A percentile compares a stretch with the other conserved stretches of the same genome.
Evolutionary conservation across 2,329 filamentous ascomycete genomes (phyloP).

Genomic region (Trichophyton mentagrophytes): DNA sequence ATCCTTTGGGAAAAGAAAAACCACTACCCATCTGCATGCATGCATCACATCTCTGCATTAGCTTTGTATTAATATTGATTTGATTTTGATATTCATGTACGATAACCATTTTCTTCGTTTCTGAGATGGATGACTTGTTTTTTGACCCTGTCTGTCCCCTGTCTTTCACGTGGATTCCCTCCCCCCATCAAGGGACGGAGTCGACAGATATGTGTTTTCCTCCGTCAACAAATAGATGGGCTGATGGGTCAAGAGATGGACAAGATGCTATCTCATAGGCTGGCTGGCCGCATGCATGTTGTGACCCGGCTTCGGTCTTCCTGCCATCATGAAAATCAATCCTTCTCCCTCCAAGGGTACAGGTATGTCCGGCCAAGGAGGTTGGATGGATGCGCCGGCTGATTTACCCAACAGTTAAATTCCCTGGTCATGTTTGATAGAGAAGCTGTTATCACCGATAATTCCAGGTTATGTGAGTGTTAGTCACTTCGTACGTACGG

Average conservation of each 20-base stretch:
- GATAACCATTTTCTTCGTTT: background rate
- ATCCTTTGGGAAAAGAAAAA: background rate
- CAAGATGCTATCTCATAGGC: background rate
- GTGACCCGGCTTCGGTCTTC: background rate
- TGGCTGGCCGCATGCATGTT: background rate
- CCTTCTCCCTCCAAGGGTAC: background rate
- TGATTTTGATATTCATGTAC: background rate
- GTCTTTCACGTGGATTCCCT: background rate
- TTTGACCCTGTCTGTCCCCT: background rate
- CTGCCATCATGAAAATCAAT: background rate
- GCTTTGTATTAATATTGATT: background rate
- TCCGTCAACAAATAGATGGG: too few relatives aligned
- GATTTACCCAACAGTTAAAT: background rate
- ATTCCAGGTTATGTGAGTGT: too few relatives aligned
- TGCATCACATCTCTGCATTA: conserved; percentile 1
- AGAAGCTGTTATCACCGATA: too few relatives aligned
- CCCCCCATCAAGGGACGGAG: background rate
- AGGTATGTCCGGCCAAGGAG: background rate
- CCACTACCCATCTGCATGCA: background rate
- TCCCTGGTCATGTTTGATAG: background rate
- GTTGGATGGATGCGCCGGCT: background rate
- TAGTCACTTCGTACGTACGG: too few relatives aligned
- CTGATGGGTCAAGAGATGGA: background rate
- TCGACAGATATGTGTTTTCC: background rate
- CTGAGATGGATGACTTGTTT: background rate